Conservation (phyloP, 257 asterid genomes). For the Penstemon eatonii region DNA sequence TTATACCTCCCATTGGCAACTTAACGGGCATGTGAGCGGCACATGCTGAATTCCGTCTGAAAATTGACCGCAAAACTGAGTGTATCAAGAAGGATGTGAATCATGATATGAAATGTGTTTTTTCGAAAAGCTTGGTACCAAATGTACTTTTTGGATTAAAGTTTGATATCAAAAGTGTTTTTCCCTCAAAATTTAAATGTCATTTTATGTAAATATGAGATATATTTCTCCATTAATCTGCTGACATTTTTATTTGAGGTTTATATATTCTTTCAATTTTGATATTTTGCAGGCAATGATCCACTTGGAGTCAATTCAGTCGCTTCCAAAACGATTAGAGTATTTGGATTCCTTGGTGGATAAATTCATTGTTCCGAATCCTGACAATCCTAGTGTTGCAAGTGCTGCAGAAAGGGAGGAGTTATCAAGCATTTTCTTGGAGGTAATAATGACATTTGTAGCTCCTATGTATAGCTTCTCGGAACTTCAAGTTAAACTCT, state of each 20-base stretch:
- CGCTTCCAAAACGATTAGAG: slow-evolving; percentile 79
- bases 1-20: too few relatives aligned
- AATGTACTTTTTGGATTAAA: too few relatives aligned
- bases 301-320: slow-evolving; percentile 88
- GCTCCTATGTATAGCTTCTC: neutral
- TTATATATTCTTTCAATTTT: slow-evolving; percentile 19
- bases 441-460: slow-evolving; percentile 49
- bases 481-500: slow-evolving; percentile 4
- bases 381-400: slow-evolving; percentile 56
- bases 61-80: too few relatives aligned
- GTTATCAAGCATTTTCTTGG: slow-evolving; percentile 85
- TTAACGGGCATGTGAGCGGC: too few relatives aligned
- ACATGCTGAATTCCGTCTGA: too few relatives aligned
- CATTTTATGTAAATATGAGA: neutral
- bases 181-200: neutral
- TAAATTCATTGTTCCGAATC: slow-evolving; percentile 58
- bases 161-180: neutral
- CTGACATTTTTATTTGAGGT: slow-evolving; percentile 16
- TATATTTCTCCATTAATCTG: neutral
- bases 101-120: too few relatives aligned
- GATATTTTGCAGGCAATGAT: slow-evolving; percentile 75
- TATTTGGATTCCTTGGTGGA: slow-evolving; percentile 79
- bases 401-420: slow-evolving; percentile 88
- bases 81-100: too few relatives aligned
- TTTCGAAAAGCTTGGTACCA: too few relatives aligned